Conservation (phyloP, 345 rosid species). For the Zanthoxylum bungeanum region DNA sequence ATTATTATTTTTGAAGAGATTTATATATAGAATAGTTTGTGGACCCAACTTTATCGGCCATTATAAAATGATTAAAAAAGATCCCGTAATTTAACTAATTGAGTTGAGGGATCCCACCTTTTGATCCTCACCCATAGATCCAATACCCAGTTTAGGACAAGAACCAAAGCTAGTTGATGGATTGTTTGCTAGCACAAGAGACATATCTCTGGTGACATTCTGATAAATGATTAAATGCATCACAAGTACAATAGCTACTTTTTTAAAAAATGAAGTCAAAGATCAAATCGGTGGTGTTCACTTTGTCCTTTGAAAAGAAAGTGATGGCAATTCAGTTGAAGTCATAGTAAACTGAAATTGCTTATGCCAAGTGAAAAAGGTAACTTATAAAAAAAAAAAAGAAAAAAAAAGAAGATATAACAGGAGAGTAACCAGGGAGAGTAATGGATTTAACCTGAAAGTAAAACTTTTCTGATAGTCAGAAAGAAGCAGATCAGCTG, state of each 20-base stretch:
- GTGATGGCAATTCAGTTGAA: neutral
- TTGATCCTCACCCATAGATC: too few relatives aligned
- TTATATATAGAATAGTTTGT: neutral
- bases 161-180: neutral
- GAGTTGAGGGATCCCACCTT: too few relatives aligned
- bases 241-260: neutral
- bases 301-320: neutral
- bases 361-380: neutral
- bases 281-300: too few relatives aligned
- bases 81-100: too few relatives aligned
- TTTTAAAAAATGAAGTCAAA: too few relatives aligned
- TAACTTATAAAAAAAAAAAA: too few relatives aligned
- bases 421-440: neutral
- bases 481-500: neutral
- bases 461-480: neutral
- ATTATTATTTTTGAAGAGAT: neutral
- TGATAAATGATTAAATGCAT: constrained; percentile 1
- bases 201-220: neutral
- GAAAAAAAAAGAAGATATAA: too few relatives aligned
- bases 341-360: neutral
- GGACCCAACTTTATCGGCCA: too few relatives aligned
- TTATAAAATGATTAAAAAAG: too few relatives aligned
- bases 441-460: neutral
- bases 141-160: too few relatives aligned
- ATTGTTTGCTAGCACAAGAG: neutral